Conservation (phyloP, 768 basidiomycete genomes). For the Dendrothele bispora region DNA sequence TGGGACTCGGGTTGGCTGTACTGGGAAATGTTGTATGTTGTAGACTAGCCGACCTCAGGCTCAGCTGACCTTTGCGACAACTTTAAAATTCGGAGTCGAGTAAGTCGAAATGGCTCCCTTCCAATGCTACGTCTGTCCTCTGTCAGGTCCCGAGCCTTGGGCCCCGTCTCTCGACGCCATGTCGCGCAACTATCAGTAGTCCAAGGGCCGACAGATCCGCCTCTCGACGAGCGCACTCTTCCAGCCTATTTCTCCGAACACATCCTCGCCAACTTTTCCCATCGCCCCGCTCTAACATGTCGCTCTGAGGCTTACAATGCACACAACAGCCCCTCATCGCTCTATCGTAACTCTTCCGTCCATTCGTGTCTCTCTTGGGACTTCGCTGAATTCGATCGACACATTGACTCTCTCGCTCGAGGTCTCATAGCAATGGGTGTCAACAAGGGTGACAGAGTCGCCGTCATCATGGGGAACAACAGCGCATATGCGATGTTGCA, state of each 20-base stretch:
- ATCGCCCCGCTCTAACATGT: slow-evolving; percentile 65
- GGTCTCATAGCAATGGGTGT: slow-evolving; percentile 73
- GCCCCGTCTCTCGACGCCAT: no score
- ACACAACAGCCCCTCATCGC: slow-evolving; percentile 62
- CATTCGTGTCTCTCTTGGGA: slow-evolving; percentile 66
- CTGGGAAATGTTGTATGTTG: no score
- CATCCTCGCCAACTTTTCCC: slow-evolving; percentile 48
- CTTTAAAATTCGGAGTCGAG: no score
- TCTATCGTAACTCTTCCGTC: slow-evolving; percentile 50
- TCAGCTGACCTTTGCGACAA: no score
- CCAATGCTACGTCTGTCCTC: no score
- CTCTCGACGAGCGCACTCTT: slow-evolving; percentile 42
- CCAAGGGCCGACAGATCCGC: slow-evolving; percentile 39
- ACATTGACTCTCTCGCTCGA: slow-evolving; percentile 66
- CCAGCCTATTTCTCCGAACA: slow-evolving; percentile 57
- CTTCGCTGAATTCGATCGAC: slow-evolving; percentile 65
- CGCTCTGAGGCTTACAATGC: slow-evolving; percentile 54
- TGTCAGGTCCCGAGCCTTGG: no score
- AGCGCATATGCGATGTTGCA: slow-evolving; percentile 82
- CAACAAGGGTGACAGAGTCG: slow-evolving; percentile 73
- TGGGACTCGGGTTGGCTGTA: no score
- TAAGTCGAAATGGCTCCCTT: no score
- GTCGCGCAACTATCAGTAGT: slow-evolving; percentile 43
- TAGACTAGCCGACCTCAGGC: no score
- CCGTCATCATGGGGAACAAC: slow-evolving; percentile 82